Evolutionary conservation across 2,329 filamentous ascomycete species (phyloP).

Genomic region (Elsinoe necatrix): DNA sequence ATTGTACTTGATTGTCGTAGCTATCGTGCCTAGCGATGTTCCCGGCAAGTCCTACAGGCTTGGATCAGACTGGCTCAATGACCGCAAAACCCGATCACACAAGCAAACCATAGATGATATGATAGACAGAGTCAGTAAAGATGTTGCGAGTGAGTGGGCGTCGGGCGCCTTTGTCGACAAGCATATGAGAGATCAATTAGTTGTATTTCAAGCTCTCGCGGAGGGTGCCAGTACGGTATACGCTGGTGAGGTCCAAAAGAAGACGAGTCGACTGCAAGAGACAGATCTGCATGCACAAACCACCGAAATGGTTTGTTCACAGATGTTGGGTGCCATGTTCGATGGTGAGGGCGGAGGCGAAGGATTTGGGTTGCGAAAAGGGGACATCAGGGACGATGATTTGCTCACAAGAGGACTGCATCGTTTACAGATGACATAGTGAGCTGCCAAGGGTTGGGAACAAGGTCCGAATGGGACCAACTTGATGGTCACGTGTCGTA

Average conservation of each 20-base stretch:
- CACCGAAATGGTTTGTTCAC: constrained; percentile 37
- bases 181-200: constrained; percentile 50
- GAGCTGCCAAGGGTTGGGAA: too few relatives aligned
- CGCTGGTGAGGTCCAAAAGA: constrained; percentile 17
- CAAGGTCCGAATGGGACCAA: too few relatives aligned
- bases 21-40: constrained; percentile 32
- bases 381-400: background rate
- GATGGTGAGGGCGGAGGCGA: constrained; percentile 31
- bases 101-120: constrained; percentile 26
- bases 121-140: constrained; percentile 36
- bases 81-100: constrained; percentile 27
- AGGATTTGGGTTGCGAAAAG: constrained; percentile 27
- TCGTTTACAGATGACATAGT: background rate
- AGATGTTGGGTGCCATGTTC: constrained; percentile 34
- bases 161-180: constrained; percentile 45
- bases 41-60: constrained; percentile 32
- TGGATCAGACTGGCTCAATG: constrained; percentile 45
- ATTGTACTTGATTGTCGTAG: constrained; percentile 49
- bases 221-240: constrained; percentile 32
- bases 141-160: constrained; percentile 39
- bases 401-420: background rate
- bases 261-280: constrained; percentile 21
- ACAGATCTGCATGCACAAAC: constrained; percentile 40
- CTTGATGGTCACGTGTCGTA: background rate
- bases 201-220: constrained; percentile 51